Evolutionary conservation across 2,329 filamentous ascomycete species (phyloP).

Genomic region (Trichoderma koningii): DNA sequence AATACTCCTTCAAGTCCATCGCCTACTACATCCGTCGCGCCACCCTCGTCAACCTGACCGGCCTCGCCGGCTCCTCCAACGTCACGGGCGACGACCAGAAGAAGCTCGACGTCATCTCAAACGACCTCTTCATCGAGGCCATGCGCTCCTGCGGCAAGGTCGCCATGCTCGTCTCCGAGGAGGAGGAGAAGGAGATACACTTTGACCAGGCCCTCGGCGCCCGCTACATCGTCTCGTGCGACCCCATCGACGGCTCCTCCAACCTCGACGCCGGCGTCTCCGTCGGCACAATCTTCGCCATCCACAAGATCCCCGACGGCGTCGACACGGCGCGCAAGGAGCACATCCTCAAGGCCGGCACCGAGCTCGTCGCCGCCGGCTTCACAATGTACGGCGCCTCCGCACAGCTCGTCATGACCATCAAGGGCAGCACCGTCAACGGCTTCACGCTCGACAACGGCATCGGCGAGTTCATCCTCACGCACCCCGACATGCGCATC

Average conservation of each 20-base stretch:
- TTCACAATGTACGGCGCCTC: constrained; percentile 99
- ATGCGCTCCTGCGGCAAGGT: constrained; percentile 94
- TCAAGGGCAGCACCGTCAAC: constrained; percentile 89
- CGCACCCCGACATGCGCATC: constrained; percentile 90
- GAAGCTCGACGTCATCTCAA: constrained; percentile 98
- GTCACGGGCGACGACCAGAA: constrained; percentile 97
- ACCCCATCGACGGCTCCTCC: constrained; percentile 96
- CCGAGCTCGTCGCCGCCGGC: constrained; percentile 88
- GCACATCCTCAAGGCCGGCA: constrained; percentile 86
- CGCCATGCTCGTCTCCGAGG: constrained; percentile 92
- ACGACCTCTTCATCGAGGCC: constrained; percentile 93
- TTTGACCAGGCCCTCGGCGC: constrained; percentile 75
- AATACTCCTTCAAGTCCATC: constrained; percentile 99
- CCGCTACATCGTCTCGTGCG: constrained; percentile 95
- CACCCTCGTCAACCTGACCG: constrained; percentile 91
- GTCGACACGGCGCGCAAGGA: constrained; percentile 74
- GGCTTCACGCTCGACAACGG: constrained; percentile 97
- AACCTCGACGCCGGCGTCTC: constrained; percentile 98
- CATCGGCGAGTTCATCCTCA: constrained; percentile 97
- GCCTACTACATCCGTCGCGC: constrained; percentile 98
- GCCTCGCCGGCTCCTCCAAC: constrained; percentile 92
- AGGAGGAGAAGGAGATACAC: constrained; percentile 89
- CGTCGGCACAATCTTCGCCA: constrained; percentile 94
- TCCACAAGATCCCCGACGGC: constrained; percentile 84
- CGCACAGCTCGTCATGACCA: constrained; percentile 93